A percentile compares a stretch with the other conserved stretches of the same genome.
Evolutionary conservation across 306 rosid genomes (phyloP).

Genomic region (Spatholobus suberectus): DNA sequence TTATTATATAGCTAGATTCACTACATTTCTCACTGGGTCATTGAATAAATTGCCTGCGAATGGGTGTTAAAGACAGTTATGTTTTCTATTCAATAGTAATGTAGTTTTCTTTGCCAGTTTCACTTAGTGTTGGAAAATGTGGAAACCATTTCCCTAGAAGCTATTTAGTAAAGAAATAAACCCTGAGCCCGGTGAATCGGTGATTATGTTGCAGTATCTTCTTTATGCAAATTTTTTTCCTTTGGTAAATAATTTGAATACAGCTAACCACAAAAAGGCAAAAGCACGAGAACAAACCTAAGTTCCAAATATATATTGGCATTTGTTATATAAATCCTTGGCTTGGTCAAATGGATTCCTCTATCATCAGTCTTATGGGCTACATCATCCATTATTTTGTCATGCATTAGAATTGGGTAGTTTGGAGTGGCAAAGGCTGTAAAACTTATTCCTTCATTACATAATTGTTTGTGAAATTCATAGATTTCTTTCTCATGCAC

Average conservation of each 20-base stretch:
- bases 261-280: conserved; percentile 5
- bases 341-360: conserved; percentile 16
- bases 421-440: conserved; percentile 32
- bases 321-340: background rate
- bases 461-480: conserved; percentile 26
- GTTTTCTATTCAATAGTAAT: background rate
- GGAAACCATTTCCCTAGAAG: background rate
- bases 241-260: conserved; percentile 14
- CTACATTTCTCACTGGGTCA: conserved; percentile 3
- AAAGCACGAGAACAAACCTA: conserved; percentile 19
- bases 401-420: background rate
- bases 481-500: conserved; percentile 30
- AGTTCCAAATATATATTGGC: conserved; percentile 10
- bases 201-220: conserved; percentile 1
- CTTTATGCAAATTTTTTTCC: background rate
- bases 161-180: conserved; percentile 20
- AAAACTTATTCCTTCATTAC: conserved; percentile 5
- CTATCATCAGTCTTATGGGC: conserved; percentile 8
- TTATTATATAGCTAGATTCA: background rate
- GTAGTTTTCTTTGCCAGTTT: conserved; percentile 11
- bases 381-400: conserved; percentile 14
- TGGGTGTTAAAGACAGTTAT: conserved; percentile 15
- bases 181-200: background rate
- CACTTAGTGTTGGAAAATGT: conserved; percentile 1
- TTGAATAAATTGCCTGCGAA: conserved; percentile 19